Evolutionary conservation across 1,139 yeast species (phyloP).

Genomic region (Saccharomycopsis phalli): DNA sequence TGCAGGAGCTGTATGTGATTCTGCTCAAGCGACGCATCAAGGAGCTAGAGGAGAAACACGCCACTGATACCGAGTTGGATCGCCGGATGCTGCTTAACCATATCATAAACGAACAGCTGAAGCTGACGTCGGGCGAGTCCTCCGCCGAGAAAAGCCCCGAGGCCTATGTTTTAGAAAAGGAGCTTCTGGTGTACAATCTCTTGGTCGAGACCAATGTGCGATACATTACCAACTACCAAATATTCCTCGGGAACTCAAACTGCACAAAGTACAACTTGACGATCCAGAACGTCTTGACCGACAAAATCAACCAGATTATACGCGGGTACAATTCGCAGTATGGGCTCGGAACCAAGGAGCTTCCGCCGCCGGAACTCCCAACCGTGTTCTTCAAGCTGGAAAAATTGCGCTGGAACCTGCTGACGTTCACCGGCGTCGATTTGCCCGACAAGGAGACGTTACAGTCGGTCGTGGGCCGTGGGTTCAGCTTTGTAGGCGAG

Average conservation of each 20-base stretch:
- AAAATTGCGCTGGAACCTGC: conserved; percentile 11
- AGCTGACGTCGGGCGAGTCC: background rate
- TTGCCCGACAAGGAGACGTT: conserved; percentile 9
- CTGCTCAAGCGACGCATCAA: conserved; percentile 4
- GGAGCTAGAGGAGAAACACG: conserved; percentile 6
- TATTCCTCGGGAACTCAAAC: conserved; percentile 12
- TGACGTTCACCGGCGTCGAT: background rate
- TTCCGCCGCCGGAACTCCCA: conserved; percentile 11
- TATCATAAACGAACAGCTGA: background rate
- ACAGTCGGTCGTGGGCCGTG: background rate
- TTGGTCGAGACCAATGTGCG: conserved; percentile 11
- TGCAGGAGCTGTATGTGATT: conserved; percentile 12
- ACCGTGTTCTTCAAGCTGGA: conserved; percentile 7
- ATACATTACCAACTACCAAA: conserved; percentile 6
- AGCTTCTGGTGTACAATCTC: conserved; percentile 7
- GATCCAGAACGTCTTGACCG: conserved; percentile 7
- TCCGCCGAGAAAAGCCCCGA: background rate
- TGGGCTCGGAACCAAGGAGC: background rate
- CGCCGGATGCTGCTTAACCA: conserved; percentile 11
- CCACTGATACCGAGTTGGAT: background rate
- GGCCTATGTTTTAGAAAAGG: conserved; percentile 11
- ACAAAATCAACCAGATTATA: background rate
- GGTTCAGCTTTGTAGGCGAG: conserved; percentile 8
- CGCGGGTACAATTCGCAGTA: background rate
- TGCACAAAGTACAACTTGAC: conserved; percentile 15